A percentile compares a stretch with the other conserved stretches of the same genome.
phyloP scores from a whole-genome alignment of 108 stramenopile genomes.

The Nitzschia palea region DNA sequence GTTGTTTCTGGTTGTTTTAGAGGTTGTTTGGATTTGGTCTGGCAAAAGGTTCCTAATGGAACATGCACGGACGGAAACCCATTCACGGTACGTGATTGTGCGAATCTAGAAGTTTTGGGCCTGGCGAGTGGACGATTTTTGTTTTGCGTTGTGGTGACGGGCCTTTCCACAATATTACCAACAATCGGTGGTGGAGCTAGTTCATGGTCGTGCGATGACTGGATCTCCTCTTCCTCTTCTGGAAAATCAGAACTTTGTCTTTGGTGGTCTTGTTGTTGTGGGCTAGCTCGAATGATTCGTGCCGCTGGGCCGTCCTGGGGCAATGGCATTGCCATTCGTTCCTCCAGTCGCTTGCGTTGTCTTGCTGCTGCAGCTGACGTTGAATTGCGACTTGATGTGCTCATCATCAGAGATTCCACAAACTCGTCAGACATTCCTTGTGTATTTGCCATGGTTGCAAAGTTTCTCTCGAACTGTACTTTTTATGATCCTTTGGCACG shows the following conservation, averaged over 20 bases:
- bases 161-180: conserved; percentile 34
- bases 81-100: conserved; percentile 13
- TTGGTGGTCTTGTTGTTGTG: conserved; percentile 3
- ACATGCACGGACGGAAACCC: conserved; percentile 51
- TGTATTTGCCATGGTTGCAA: conserved; percentile 76
- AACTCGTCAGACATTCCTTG: conserved; percentile 75
- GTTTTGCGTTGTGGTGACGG: not conserved
- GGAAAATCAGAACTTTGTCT: no score
- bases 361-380: not conserved
- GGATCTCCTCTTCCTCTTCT: not conserved
- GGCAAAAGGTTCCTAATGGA: conserved; percentile 52
- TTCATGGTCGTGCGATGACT: not conserved
- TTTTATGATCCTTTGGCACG: no score
- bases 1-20: not conserved
- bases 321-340: conserved; percentile 58
- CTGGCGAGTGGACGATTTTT: not conserved
- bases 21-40: not conserved
- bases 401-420: conserved; percentile 46
- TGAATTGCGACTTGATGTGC: not conserved
- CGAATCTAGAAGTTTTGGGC: conserved; percentile 29
- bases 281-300: conserved; percentile 54
- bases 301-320: conserved; percentile 75
- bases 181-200: conserved; percentile 11
- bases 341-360: conserved; percentile 30
- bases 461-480: no score